These are phyloP conservation scores for Picea glauca DNA, from an alignment of 75 land plant genomes.

Conservation along the genomic window DNA sequence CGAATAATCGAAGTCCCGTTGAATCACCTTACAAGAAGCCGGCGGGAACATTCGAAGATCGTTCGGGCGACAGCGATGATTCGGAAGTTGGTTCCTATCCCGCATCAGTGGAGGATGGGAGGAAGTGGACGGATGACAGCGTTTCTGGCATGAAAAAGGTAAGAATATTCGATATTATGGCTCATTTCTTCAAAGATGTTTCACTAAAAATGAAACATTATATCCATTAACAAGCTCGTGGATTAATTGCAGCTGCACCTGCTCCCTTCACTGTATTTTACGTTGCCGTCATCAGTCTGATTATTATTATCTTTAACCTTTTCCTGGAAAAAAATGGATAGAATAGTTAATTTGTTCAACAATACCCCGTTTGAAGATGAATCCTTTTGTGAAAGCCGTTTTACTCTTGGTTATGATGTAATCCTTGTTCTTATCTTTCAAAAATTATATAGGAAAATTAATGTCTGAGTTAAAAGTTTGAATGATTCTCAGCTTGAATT, in stretches of 20 bases:
- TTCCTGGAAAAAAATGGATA: neutral
- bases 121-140: conserved; percentile 4
- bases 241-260: neutral
- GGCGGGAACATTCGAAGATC: neutral
- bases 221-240: neutral
- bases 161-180: neutral
- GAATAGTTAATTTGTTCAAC: neutral
- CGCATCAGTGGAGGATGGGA: neutral
- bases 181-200: neutral
- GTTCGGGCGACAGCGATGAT: conserved; percentile 8
- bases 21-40: conserved; percentile 2
- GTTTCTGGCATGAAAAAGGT: conserved; percentile 6
- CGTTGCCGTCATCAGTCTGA: neutral
- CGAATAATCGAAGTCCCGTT: neutral
- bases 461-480: neutral
- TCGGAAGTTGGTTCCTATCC: conserved; percentile 2
- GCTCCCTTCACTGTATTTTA: neutral
- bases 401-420: neutral
- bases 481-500: neutral
- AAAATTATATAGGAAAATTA: neutral
- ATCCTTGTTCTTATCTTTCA: neutral
- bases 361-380: neutral
- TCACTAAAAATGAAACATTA: neutral
- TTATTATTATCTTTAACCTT: neutral
- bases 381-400: neutral